Evolutionary conservation across 345 rosid genomes (phyloP), one percentile per base, ranked within the genome.

Genomic region (Bruguiera parviflora): DNA sequence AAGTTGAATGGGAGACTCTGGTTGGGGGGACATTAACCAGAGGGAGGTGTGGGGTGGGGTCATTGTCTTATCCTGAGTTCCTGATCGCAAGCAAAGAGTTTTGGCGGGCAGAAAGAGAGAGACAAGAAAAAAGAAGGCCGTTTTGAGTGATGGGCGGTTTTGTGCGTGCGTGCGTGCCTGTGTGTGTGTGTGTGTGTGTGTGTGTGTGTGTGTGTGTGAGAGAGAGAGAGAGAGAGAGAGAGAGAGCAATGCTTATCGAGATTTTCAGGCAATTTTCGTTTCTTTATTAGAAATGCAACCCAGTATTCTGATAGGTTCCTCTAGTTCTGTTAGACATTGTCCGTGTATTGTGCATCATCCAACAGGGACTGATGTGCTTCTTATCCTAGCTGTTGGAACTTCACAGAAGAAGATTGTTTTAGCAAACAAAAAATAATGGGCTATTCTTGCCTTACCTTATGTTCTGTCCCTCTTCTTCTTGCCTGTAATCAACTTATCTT

Each of bases 1-100:
- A n/a, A 52, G 39, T 21, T 16, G 75, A 72, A 77, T 29, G 79
- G 65, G 79, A 80, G 86, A 82, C 73, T 73, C 77, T 77, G 37
- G 37, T 7, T 33, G 6, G 35, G 84, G 37, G 37, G 81, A 77
- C 58, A 43, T 53, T 53, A 77, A 77, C 67, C 77, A 31, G 70
- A 61, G 66, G 68, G 70, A 33, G 59, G 71, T 74, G 7, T 58
- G 53, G 73, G 72, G 25, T 67, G 52, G 75, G 72, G 74, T 74
- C 81, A 68, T 29, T 68, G 73, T 77, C 86, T 82, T 82, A 78
- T 33, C 37, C 37, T 7, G 37, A 33, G 7, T 33, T 82, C 86
- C 76, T 73, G 25, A 68, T 72, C 20, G 49, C 37, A 8, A 33
- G 37, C 37, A 33, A 33, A 37, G 56, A 70, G 65, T 31, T 31